Evolutionary conservation across 768 basidiomycete species (phyloP).

Genomic region (Hebeloma cylindrosporum): DNA sequence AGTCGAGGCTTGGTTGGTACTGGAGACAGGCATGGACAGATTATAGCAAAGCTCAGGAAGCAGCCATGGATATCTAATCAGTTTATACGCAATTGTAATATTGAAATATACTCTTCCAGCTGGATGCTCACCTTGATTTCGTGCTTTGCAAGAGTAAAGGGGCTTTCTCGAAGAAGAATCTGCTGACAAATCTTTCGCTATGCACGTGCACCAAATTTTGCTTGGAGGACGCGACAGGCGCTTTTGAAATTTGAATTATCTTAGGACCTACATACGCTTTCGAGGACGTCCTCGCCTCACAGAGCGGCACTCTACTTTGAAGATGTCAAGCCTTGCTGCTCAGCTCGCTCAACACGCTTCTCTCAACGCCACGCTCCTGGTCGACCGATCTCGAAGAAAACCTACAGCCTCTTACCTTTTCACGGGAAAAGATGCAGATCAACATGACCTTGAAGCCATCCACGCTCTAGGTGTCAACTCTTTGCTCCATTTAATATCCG

Average conservation of each 20-base stretch:
- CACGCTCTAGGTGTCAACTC: constrained; percentile 80
- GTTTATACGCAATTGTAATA: not conserved
- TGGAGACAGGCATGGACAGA: constrained; percentile 41
- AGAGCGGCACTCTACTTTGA: not conserved
- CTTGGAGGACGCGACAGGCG: constrained; percentile 1
- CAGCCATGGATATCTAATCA: not conserved
- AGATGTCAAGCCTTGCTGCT: constrained; percentile 70
- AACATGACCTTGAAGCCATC: constrained; percentile 86
- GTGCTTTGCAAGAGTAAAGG: no score
- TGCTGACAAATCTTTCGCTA: no score
- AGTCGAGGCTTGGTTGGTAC: constrained; percentile 46
- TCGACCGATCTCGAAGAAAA: constrained; percentile 63
- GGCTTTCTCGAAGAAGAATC: no score
- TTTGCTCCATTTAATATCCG: constrained; percentile 63
- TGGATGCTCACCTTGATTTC: no score
- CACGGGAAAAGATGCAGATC: constrained; percentile 74
- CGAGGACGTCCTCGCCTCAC: no score
- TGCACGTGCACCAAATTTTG: constrained; percentile 4
- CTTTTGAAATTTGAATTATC: constrained; percentile 2
- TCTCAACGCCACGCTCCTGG: constrained; percentile 71
- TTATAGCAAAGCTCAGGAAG: constrained; percentile 19
- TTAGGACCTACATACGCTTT: constrained; percentile 1
- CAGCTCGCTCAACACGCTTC: constrained; percentile 82
- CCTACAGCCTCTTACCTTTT: constrained; percentile 84
- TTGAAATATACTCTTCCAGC: no score